These are phyloP conservation scores for Porpolomopsis calyptriformis DNA, from an alignment of 768 basidiomycete genomes.

Conservation along the genomic window DNA sequence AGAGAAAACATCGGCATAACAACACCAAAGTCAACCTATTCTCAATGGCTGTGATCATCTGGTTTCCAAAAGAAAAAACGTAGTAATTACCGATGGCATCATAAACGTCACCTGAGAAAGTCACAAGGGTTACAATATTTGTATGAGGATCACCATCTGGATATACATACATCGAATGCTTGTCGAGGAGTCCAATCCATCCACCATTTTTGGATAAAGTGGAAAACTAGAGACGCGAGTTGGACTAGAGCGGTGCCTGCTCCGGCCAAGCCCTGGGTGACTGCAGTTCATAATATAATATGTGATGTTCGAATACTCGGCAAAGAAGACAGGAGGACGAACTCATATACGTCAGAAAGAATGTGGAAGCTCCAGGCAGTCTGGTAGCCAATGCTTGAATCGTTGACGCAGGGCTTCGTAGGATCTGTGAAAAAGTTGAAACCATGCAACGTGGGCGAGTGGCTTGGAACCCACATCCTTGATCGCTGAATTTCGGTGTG, in stretches of 20 bases:
- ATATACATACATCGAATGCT: constrained; percentile 27
- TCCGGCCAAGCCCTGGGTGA: constrained; percentile 6
- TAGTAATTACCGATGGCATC: constrained; percentile 36
- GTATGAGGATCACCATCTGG: background rate
- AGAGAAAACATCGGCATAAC: constrained; percentile 41
- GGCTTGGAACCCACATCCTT: constrained; percentile 15
- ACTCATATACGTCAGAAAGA: constrained; percentile 39
- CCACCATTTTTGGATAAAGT: constrained; percentile 55
- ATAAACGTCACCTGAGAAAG: constrained; percentile 29
- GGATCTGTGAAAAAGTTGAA: constrained; percentile 1
- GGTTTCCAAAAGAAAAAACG: background rate
- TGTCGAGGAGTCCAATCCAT: constrained; percentile 60
- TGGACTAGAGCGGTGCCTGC: constrained; percentile 7
- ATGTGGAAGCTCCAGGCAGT: constrained; percentile 44
- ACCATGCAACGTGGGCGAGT: background rate
- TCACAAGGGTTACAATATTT: no score
- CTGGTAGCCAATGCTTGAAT: constrained; percentile 3
- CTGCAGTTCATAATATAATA: background rate
- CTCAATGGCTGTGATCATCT: background rate
- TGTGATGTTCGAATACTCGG: background rate
- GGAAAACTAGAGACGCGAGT: constrained; percentile 11
- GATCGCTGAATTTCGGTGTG: constrained; percentile 16
- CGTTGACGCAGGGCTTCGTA: constrained; percentile 3
- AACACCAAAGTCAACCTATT: constrained; percentile 39
- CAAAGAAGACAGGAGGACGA: background rate